Evolutionary conservation across 305 asterid genomes (phyloP).

Genomic region (Fraxinus greggii): DNA sequence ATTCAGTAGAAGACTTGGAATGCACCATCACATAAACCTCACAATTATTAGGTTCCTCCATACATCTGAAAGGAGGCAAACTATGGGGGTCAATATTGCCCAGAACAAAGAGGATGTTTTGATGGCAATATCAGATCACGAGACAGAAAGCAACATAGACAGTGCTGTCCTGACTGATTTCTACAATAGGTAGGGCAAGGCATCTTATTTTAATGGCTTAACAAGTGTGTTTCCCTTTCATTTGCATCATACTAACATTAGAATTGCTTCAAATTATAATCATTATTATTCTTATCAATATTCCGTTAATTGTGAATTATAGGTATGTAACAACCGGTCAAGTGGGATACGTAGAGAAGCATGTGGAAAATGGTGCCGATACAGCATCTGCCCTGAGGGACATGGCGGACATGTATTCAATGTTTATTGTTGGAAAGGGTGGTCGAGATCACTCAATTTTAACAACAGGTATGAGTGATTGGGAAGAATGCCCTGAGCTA

Average conservation of each 20-base stretch:
- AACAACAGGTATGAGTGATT: conserved; percentile 88
- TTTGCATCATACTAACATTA: not conserved
- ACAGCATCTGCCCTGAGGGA: conserved; percentile 77
- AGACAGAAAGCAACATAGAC: conserved; percentile 62
- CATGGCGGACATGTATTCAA: conserved; percentile 91
- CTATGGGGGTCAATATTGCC: conserved; percentile 53
- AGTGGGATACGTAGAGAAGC: conserved; percentile 87
- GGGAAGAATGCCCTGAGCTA: conserved; percentile 99
- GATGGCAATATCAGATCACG: conserved; percentile 68
- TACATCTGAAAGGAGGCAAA: conserved; percentile 36
- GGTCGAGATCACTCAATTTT: conserved; percentile 59
- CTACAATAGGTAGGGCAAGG: conserved; percentile 61
- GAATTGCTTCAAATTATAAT: not conserved
- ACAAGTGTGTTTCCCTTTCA: not conserved
- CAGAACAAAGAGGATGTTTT: conserved; percentile 56
- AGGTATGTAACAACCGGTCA: conserved; percentile 91
- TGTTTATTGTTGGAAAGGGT: conserved; percentile 88
- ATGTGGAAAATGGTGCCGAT: conserved; percentile 71
- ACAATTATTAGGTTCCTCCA: conserved; percentile 81
- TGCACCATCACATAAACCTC: conserved; percentile 79
- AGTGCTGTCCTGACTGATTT: conserved; percentile 60
- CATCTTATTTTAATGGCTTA: not conserved
- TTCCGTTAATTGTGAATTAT: not conserved
- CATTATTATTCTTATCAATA: not conserved
- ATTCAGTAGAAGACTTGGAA: conserved; percentile 74